These are phyloP conservation scores for Coprinopsis strossmayeri DNA, from an alignment of 768 basidiomycete species.

Conservation along the genomic window DNA sequence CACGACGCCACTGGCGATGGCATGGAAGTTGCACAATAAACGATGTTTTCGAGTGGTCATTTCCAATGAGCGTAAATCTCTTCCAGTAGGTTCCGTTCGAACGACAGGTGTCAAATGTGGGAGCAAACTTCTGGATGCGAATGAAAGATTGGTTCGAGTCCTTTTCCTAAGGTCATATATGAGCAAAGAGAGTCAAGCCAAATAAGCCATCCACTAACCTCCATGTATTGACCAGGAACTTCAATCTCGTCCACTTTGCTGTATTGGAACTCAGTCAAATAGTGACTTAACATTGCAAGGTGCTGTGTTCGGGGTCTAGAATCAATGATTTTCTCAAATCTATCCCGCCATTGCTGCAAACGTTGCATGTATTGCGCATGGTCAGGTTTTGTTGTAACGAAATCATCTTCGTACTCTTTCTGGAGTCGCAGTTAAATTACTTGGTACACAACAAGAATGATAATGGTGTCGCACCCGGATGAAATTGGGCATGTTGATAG, in stretches of 20 bases:
- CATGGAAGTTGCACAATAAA: constrained; percentile 91
- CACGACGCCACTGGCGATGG: constrained; percentile 78
- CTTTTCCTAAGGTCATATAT: constrained; percentile 61
- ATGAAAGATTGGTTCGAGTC: constrained; percentile 90
- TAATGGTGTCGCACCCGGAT: constrained; percentile 42
- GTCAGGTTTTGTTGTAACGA: constrained; percentile 70
- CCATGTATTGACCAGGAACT: constrained; percentile 97
- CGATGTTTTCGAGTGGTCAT: constrained; percentile 81
- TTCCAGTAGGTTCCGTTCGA: constrained; percentile 84
- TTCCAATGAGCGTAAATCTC: constrained; percentile 85
- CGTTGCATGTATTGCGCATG: constrained; percentile 84
- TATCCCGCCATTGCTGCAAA: constrained; percentile 90
- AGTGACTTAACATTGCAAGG: constrained; percentile 83
- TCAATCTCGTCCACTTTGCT: constrained; percentile 97
- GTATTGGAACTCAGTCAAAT: constrained; percentile 96
- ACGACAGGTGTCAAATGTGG: constrained; percentile 86
- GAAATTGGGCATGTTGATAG: constrained; percentile 47
- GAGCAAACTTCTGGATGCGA: constrained; percentile 83
- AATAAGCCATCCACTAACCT: constrained; percentile 45
- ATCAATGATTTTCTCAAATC: constrained; percentile 81
- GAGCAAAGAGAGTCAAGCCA: background rate
- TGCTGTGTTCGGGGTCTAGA: constrained; percentile 77
- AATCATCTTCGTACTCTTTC: constrained; percentile 90
- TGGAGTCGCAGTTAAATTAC: constrained; percentile 22
- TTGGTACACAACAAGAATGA: background rate